Conservation (phyloP, 768 basidiomycete species). For the Suillus weaverae region DNA sequence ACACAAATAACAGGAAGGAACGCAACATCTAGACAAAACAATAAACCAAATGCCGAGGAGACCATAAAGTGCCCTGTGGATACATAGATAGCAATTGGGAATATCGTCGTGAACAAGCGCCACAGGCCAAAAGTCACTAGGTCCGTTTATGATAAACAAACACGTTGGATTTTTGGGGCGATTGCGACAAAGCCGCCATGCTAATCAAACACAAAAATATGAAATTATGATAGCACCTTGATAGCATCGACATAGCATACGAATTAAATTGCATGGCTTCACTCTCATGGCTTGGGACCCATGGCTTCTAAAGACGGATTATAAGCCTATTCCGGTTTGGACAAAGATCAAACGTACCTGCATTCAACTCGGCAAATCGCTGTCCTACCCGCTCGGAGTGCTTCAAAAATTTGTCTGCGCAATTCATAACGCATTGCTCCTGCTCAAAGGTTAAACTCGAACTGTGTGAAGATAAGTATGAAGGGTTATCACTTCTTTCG, state of each 20-base stretch:
- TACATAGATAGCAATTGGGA: not conserved
- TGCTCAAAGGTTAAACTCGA: slow-evolving; percentile 33
- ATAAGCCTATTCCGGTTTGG: not conserved
- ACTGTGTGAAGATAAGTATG: slow-evolving; percentile 3
- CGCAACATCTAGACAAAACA: not conserved
- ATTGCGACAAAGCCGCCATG: not conserved
- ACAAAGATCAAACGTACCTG: slow-evolving; percentile 55
- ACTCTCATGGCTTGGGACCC: slow-evolving; percentile 29
- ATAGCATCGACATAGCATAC: slow-evolving; percentile 11
- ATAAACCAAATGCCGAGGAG: slow-evolving; percentile 8
- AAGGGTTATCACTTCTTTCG: slow-evolving; percentile 72
- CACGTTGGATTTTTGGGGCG: not conserved
- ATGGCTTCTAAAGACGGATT: slow-evolving; percentile 30
- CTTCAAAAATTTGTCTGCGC: slow-evolving; percentile 97
- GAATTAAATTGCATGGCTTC: not conserved
- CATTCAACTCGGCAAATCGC: slow-evolving; percentile 89
- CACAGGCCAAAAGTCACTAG: slow-evolving; percentile 1
- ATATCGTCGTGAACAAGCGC: not conserved
- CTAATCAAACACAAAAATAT: not conserved
- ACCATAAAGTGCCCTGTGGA: not conserved
- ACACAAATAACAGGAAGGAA: slow-evolving; percentile 8
- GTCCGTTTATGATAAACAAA: not conserved
- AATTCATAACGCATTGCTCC: slow-evolving; percentile 90
- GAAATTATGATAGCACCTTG: slow-evolving; percentile 13
- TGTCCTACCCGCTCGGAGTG: slow-evolving; percentile 93